Evolutionary conservation across 2,329 filamentous ascomycete genomes (phyloP), one percentile per base, ranked within the genome.

Genomic region (Metarhizium guizhouense): DNA sequence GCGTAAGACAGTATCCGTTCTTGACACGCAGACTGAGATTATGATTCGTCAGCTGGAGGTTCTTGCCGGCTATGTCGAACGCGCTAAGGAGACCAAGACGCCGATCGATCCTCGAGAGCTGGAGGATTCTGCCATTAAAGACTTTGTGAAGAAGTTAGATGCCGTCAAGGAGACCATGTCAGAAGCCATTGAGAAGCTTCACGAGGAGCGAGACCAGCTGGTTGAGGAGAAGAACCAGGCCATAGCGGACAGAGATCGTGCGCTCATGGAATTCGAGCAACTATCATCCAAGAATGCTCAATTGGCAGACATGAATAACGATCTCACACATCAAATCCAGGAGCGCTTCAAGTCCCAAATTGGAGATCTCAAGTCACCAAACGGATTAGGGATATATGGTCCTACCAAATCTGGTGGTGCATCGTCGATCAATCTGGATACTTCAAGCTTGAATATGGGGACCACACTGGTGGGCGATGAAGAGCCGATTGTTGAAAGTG

Each of bases 1-100:
- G 75, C 82, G 94, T 57, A 96, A 95, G 65, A 97, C 94, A 0
- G 94, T 99, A 69, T 93, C 93, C 6, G 88, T 95, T 18, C 77
- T 97, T 53, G 93, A 97, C 68, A 93, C 92, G 0, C 90, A 96
- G 71, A 90, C 91, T 52, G 93, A 97, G 72, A 92, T 97, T 69
- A 93, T 96, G 73, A 89, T 97, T 64, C 87, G 89, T 45, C 91
- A 97, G 70, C 77, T 97, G 18, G 90, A 95, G 66, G 87, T 93
- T 42, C 81, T 96, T 64, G 92, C 90, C 4, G 90, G 92, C 49
- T 93, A 94, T 67, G 84, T 96, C 20, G 88, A 93, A 67, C 84
- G 83, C 53, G 91, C 90, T 54, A 96, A 96, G 73, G 86, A 90
- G 60, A 88, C 82, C 50, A 88, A 88, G 65, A 84, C 87, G 54